Evolutionary conservation across 108 stramenopile genomes (phyloP).

Genomic region (Pseudonitzschia multiseries): DNA sequence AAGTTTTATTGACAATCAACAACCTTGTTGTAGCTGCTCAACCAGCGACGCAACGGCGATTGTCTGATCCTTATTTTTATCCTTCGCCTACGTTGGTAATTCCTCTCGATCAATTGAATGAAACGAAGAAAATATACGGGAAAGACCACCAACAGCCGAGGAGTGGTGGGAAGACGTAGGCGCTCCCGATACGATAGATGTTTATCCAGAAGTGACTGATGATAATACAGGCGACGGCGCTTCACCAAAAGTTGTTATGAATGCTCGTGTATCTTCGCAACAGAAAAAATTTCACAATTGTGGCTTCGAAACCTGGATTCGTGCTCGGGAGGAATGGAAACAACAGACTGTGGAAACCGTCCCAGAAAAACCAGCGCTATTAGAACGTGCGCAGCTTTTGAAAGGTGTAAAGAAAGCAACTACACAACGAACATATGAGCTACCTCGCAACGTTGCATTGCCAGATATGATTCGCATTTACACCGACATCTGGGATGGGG

Average conservation of each 20-base stretch:
- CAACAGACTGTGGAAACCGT: constrained; percentile 29
- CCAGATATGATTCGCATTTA: constrained; percentile 34
- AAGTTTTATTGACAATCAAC: constrained; percentile 10
- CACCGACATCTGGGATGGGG: constrained; percentile 33
- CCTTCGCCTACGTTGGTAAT: neutral
- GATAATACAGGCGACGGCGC: neutral
- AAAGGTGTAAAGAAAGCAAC: constrained; percentile 31
- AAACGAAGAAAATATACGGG: constrained; percentile 32
- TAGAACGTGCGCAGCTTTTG: constrained; percentile 12
- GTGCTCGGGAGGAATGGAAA: constrained; percentile 36
- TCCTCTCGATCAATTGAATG: neutral
- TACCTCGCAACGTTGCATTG: constrained; percentile 35
- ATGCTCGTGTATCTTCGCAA: neutral
- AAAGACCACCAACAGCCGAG: constrained; percentile 17
- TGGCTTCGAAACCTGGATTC: constrained; percentile 41
- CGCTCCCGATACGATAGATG: constrained; percentile 8
- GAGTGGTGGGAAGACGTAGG: constrained; percentile 35
- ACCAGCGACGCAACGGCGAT: neutral
- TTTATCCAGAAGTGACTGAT: constrained; percentile 1
- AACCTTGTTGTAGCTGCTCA: neutral
- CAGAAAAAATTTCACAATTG: constrained; percentile 39
- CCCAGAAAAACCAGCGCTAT: constrained; percentile 18
- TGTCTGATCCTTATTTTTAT: neutral
- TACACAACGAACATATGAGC: constrained; percentile 31
- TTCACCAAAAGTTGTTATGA: constrained; percentile 3